These are phyloP conservation scores for Raphanus sativus DNA, from an alignment of 345 rosid species.

Conservation along the genomic window DNA sequence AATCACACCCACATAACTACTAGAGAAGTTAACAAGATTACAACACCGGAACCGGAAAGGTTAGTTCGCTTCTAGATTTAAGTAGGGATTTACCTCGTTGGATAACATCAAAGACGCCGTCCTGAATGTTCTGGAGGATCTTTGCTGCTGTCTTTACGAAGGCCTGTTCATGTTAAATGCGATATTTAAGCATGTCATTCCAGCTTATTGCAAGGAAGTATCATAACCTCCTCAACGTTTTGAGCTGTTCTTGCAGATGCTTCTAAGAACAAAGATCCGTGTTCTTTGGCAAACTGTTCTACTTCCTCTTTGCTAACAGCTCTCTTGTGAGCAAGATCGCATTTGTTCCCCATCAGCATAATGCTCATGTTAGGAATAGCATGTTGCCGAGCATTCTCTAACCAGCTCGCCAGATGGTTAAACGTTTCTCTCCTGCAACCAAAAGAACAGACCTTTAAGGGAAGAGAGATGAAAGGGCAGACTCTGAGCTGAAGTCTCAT, in stretches of 20 bases:
- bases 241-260: slow-evolving; percentile 99
- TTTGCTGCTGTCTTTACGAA: slow-evolving; percentile 86
- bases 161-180: slow-evolving; percentile 51
- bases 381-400: slow-evolving; percentile 97
- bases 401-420: slow-evolving; percentile 97
- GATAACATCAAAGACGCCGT: slow-evolving; percentile 79
- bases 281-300: slow-evolving; percentile 92
- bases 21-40: background rate
- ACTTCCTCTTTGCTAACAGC: slow-evolving; percentile 99
- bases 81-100: slow-evolving; percentile 57
- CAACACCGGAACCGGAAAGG: background rate
- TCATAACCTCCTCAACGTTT: slow-evolving; percentile 85
- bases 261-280: slow-evolving; percentile 81
- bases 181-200: background rate
- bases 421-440: slow-evolving; percentile 85
- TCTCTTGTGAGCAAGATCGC: slow-evolving; percentile 84
- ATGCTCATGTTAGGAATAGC: slow-evolving; percentile 98
- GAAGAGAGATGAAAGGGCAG: slow-evolving; percentile 1
- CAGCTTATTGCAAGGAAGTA: no score
- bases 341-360: slow-evolving; percentile 88
- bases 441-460: background rate
- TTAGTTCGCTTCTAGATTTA: background rate
- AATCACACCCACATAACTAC: background rate
- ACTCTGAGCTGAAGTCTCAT: background rate
- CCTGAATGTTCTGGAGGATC: slow-evolving; percentile 89